Base-by-base conservation (phyloP, 176 grass and related monocot genomes). In the Zizania latifolia region DNA sequence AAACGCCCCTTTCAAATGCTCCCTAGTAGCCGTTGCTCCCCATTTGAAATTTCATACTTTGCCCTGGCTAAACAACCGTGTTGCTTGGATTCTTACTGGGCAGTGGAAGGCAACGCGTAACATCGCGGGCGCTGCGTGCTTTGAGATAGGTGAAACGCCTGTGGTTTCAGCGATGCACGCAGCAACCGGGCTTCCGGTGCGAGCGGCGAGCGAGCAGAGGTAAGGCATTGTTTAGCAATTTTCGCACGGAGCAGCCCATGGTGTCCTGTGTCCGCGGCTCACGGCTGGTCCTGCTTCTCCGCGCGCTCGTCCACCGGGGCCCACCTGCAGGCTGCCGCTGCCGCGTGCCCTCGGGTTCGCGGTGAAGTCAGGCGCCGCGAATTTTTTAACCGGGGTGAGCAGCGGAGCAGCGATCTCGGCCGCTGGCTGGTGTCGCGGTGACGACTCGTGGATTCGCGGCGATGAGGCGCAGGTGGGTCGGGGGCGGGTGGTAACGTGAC, bases 141-240 rank as follows among this genome's bases (percentile, higher is more conserved):
- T 88, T 88, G 75, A 88, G 86, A 88, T 88, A 88, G 75, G 86
- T 88, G 86, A 87, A 87, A 87, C 51, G 79, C 28, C 72, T 71
- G 84, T 71, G 78, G 84, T 71, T 77, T 78, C 78, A 58, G 84
- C 78, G 84, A 82, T 77, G 65, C 29, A 44, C n/a, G n/a, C n/a
- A 38, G 56, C 58, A 57, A 15, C 11, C 41, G 44, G 35, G 56
- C 57, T 45, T 0, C 10, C 8, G 28, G 58, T 30, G 63, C 32
- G 5, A 1, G 21, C 16, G n/a, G n/a, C n/a, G n/a, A n/a, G n/a
- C n/a, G n/a, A 4, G 45, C 32, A 63, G n/a, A n/a, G n/a, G 44
- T 46, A 4, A 43, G 1, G 41, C 64, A 10, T 77, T 46, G 16
- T 64, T 65, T 48, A 39, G 39, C 39, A 29, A 50, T 51, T 78